Evolutionary conservation across 352 stramenopile genomes (phyloP).

Genomic region (Globisporangium middletonii): DNA sequence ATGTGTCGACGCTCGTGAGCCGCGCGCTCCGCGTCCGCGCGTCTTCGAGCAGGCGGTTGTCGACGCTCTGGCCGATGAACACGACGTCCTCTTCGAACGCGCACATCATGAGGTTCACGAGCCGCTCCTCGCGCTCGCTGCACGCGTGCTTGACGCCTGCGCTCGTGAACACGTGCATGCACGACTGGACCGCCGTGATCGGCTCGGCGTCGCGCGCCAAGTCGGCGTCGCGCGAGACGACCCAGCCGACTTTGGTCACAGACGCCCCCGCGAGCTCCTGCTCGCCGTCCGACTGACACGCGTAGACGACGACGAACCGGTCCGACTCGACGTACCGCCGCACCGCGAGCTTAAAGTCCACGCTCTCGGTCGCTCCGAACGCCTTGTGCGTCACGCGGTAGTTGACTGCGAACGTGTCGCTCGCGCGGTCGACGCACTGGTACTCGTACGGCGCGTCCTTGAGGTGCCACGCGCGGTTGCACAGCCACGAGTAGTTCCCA

Average conservation of each 20-base stretch:
- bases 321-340: conserved; percentile 11
- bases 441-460: conserved; percentile 9
- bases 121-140: background rate
- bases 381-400: conserved; percentile 1
- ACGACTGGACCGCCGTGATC: conserved; percentile 4
- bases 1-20: background rate
- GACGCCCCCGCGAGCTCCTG: background rate
- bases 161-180: conserved; percentile 3
- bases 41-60: conserved; percentile 8
- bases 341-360: conserved; percentile 8
- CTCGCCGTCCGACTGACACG: conserved; percentile 7
- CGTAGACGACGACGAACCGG: conserved; percentile 5
- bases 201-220: background rate
- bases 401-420: conserved; percentile 11
- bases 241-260: background rate
- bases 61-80: conserved; percentile 3
- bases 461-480: conserved; percentile 2
- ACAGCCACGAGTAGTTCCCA: background rate
- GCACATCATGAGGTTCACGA: conserved; percentile 10
- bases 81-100: conserved; percentile 8
- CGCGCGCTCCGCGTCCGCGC: background rate
- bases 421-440: background rate
- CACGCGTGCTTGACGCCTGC: background rate
- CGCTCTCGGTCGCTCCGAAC: background rate
- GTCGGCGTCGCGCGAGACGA: background rate